phyloP scores from a whole-genome alignment of 2,329 filamentous ascomycete genomes.

The Apiospora pterosperma region DNA sequence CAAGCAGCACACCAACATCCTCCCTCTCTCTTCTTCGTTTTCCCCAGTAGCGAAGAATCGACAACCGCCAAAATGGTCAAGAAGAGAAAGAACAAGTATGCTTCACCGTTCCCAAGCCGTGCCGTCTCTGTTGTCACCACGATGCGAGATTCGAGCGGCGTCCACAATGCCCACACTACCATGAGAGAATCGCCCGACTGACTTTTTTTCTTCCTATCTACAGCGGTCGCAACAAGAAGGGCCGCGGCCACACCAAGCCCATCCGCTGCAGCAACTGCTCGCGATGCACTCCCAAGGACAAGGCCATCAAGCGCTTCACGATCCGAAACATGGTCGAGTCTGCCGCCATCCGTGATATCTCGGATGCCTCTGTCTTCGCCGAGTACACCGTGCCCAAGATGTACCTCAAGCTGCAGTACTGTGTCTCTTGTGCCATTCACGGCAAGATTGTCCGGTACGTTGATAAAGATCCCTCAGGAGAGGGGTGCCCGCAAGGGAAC shows the following conservation, averaged over 20 bases:
- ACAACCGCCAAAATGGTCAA: constrained; percentile 64
- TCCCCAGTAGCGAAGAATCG: constrained; percentile 4
- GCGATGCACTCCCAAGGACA: constrained; percentile 96
- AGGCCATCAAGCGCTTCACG: constrained; percentile 99
- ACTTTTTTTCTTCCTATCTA: constrained; percentile 18
- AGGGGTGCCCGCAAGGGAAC: constrained; percentile 46
- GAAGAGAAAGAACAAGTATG: constrained; percentile 69
- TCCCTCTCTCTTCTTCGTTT: background rate
- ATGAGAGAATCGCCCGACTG: constrained; percentile 12
- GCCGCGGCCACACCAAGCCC: constrained; percentile 99
- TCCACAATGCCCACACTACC: background rate
- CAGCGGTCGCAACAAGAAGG: constrained; percentile 99
- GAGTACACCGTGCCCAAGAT: constrained; percentile 99
- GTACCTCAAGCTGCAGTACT: constrained; percentile 99
- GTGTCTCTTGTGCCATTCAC: constrained; percentile 99
- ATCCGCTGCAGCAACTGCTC: constrained; percentile 77
- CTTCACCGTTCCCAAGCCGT: background rate
- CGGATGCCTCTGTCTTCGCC: constrained; percentile 96
- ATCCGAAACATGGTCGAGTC: constrained; percentile 99
- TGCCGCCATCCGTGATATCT: constrained; percentile 99
- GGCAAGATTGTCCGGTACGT: constrained; percentile 99
- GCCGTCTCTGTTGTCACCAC: background rate
- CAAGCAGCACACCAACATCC: background rate
- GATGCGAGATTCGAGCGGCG: constrained; percentile 1
- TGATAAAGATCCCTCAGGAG: constrained; percentile 30